Percentiles rank a stretch among this genome's conserved stretches.
Conservation (phyloP, 768 basidiomycete genomes). For the Cystobasidium tubakii region DNA sequence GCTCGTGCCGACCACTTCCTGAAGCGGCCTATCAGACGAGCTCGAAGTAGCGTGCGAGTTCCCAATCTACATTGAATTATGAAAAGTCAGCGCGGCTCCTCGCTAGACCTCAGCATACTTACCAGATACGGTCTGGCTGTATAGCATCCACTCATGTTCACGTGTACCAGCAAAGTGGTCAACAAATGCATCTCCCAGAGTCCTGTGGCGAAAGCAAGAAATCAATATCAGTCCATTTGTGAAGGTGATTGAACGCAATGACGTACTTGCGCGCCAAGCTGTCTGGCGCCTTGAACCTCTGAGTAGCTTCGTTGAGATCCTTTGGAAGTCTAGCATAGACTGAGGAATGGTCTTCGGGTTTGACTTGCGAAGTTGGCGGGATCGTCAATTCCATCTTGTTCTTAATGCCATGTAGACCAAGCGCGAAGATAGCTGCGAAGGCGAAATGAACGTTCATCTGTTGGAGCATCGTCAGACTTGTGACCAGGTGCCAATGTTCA, state of each 20-base stretch:
- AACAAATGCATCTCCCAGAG: conserved; percentile 76
- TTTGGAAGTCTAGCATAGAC: conserved; percentile 70
- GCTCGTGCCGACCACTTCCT: too few species aligned
- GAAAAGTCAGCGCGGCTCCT: conserved; percentile 27
- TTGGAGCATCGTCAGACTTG: neutral
- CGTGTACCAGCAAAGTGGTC: conserved; percentile 95
- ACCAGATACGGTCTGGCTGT: conserved; percentile 94
- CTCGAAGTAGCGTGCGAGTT: conserved; percentile 43
- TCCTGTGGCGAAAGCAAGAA: conserved; percentile 17
- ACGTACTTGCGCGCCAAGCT: conserved; percentile 70
- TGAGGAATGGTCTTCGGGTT: conserved; percentile 47
- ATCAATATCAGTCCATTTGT: neutral
- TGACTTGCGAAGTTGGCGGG: conserved; percentile 57
- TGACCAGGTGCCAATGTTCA: neutral
- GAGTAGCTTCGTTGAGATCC: conserved; percentile 72
- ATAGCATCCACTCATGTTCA: conserved; percentile 76
- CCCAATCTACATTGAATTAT: conserved; percentile 38
- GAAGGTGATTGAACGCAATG: neutral
- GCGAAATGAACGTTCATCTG: conserved; percentile 77
- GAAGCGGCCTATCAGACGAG: too few species aligned
- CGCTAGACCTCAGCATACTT: conserved; percentile 46
- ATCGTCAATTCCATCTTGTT: conserved; percentile 63
- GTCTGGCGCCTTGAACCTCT: conserved; percentile 66
- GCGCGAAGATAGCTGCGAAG: conserved; percentile 74
- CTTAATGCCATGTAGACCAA: conserved; percentile 82